phyloP scores from a whole-genome alignment of 139 green algal species.

The Pseudopediastrum boryanum region DNA sequence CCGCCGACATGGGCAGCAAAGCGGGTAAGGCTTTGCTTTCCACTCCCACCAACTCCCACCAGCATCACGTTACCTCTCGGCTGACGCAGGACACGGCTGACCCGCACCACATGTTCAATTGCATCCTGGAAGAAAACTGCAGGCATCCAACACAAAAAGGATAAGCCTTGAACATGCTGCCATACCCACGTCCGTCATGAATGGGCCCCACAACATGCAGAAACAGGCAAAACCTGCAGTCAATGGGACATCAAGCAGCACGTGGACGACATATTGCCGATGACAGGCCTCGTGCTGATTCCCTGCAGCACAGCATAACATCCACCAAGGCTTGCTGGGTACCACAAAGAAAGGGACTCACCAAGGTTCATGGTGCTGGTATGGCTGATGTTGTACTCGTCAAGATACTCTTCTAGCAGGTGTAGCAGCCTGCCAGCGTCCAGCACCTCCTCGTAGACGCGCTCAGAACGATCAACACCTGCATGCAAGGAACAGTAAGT shows the following conservation, averaged over 20 bases:
- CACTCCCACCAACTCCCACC: constrained; percentile 83
- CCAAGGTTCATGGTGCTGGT: constrained; percentile 69
- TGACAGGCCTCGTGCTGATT: background rate
- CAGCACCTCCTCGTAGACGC: constrained; percentile 78
- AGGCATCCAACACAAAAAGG: too few relatives aligned
- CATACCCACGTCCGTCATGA: too few relatives aligned
- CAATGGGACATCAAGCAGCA: too few relatives aligned
- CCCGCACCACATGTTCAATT: constrained; percentile 77
- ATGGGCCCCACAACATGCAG: too few relatives aligned
- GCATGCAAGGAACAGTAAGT: too few relatives aligned
- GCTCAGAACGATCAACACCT: constrained; percentile 67
- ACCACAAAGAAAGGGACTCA: constrained; percentile 17
- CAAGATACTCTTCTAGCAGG: constrained; percentile 74
- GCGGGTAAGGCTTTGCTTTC: constrained; percentile 80
- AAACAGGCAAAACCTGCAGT: too few relatives aligned
- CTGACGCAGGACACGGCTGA: constrained; percentile 79
- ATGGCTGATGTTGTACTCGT: constrained; percentile 80
- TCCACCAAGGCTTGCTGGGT: too few relatives aligned
- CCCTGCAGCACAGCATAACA: background rate
- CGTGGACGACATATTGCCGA: too few relatives aligned
- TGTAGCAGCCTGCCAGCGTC: constrained; percentile 67
- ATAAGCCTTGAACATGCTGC: too few relatives aligned
- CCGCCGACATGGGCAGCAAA: constrained; percentile 78
- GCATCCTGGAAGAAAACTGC: constrained; percentile 88
- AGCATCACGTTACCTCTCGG: constrained; percentile 87